These are phyloP conservation scores for Pisolithus orientalis DNA, from an alignment of 768 basidiomycete species.

Conservation along the genomic window DNA sequence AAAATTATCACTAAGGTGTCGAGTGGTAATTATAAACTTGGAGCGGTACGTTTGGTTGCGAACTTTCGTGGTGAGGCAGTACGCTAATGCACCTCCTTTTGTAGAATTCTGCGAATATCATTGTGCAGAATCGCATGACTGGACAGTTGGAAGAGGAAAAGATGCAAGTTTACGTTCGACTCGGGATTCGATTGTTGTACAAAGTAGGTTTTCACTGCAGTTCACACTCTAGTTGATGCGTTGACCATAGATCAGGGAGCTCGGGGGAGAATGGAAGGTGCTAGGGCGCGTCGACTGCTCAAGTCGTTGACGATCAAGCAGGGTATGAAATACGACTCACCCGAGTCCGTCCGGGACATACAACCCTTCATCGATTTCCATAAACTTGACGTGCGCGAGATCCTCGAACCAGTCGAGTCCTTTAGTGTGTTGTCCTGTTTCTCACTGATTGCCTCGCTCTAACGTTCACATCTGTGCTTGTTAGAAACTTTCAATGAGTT, in stretches of 20 bases:
- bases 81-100: not conserved
- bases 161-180: slow-evolving; percentile 90
- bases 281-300: slow-evolving; percentile 72
- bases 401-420: slow-evolving; percentile 72
- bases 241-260: slow-evolving; percentile 49
- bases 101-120: slow-evolving; percentile 95
- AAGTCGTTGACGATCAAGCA: slow-evolving; percentile 92
- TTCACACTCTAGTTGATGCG: not conserved
- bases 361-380: slow-evolving; percentile 87
- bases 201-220: slow-evolving; percentile 39
- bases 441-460: not conserved
- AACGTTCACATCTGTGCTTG: not conserved
- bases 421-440: slow-evolving; percentile 54
- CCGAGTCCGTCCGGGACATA: slow-evolving; percentile 80
- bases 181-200: slow-evolving; percentile 91
- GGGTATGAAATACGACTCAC: slow-evolving; percentile 86
- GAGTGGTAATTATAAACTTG: slow-evolving; percentile 81
- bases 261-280: slow-evolving; percentile 84
- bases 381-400: slow-evolving; percentile 74
- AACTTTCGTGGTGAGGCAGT: not conserved
- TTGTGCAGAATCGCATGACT: slow-evolving; percentile 89
- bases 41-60: slow-evolving; percentile 56
- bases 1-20: slow-evolving; percentile 84
- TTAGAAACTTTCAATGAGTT: slow-evolving; percentile 90
- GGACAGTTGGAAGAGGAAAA: slow-evolving; percentile 96